A percentile compares a stretch with the other conserved stretches of the same genome.
phyloP scores from a whole-genome alignment of 306 rosid genomes.

The Amphicarpaea edgeworthii region DNA sequence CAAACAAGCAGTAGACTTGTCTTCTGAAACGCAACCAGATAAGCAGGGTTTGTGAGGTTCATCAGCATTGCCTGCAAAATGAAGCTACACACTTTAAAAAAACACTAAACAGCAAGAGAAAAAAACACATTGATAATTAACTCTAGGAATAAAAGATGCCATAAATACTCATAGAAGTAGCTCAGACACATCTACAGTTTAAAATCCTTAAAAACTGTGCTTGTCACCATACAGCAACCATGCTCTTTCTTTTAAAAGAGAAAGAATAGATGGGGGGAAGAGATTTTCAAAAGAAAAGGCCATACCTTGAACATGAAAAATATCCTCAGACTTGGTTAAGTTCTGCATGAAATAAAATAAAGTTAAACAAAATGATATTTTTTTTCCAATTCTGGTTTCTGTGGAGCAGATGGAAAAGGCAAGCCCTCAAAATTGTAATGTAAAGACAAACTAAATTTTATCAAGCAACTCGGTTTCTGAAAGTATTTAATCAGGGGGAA shows the following conservation, averaged over 20 bases:
- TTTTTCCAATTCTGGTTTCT: neutral
- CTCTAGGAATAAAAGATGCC: conserved; percentile 4
- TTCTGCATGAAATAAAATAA: conserved; percentile 57
- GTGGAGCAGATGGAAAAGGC: neutral
- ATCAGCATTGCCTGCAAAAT: conserved; percentile 60
- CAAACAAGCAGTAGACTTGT: conserved; percentile 45
- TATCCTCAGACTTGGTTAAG: conserved; percentile 47
- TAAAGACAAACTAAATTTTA: neutral
- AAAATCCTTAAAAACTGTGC: neutral
- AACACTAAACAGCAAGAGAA: conserved; percentile 26
- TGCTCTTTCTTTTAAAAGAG: neutral
- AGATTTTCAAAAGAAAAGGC: conserved; percentile 28
- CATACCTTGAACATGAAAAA: conserved; percentile 61
- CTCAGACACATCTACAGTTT: conserved; percentile 13
- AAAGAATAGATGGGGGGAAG: neutral
- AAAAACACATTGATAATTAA: conserved; percentile 10
- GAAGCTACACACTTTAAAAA: conserved; percentile 26
- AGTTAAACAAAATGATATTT: neutral
- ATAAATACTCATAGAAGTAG: neutral
- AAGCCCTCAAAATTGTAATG: neutral
- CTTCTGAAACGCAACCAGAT: conserved; percentile 51
- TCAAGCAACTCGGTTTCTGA: neutral
- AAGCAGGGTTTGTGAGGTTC: conserved; percentile 49
- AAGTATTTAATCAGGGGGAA: neutral
- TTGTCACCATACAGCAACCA: conserved; percentile 10